These are phyloP conservation scores for Penicillium tannophilum DNA, from an alignment of 495 filamentous ascomycete species.

Conservation along the genomic window DNA sequence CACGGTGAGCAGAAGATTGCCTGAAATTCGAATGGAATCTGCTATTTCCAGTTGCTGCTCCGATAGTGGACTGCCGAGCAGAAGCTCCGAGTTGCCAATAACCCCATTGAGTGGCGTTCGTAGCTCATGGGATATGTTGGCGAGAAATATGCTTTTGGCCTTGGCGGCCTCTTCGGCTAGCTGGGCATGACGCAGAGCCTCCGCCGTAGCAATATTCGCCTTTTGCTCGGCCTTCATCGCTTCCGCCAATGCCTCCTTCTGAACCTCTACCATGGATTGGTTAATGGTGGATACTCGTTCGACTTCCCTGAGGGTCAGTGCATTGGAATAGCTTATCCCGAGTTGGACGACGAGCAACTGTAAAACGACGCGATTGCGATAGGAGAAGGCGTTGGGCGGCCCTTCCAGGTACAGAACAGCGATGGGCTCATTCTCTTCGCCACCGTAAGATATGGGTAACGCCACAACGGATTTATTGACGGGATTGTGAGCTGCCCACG, in stretches of 20 bases:
- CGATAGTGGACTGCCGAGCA: conserved; percentile 71
- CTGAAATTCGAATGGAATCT: conserved; percentile 84
- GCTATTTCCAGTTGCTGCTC: conserved; percentile 80
- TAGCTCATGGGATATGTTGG: conserved; percentile 83
- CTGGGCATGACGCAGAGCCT: conserved; percentile 78
- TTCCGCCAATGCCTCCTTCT: conserved; percentile 74
- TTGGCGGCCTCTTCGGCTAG: conserved; percentile 84
- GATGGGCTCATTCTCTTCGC: conserved; percentile 66
- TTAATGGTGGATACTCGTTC: conserved; percentile 75
- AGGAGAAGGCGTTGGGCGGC: conserved; percentile 75
- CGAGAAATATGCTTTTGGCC: conserved; percentile 85
- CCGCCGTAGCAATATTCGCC: conserved; percentile 74
- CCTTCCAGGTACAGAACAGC: conserved; percentile 65
- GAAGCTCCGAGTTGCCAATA: conserved; percentile 80
- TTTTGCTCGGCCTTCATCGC: conserved; percentile 65
- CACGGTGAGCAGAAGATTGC: conserved; percentile 80
- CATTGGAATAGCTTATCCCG: conserved; percentile 81
- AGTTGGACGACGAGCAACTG: conserved; percentile 84
- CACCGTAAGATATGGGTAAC: not conserved
- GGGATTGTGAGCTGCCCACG: conserved; percentile 73
- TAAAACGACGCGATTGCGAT: conserved; percentile 77
- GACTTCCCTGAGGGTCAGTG: conserved; percentile 72
- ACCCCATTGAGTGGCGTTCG: conserved; percentile 82
- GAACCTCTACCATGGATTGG: conserved; percentile 77
- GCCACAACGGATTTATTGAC: conserved; percentile 59